Percentiles rank a stretch among this genome's conserved stretches.
phyloP scores from a whole-genome alignment of 345 rosid genomes.

The Sapria himalayana region DNA sequence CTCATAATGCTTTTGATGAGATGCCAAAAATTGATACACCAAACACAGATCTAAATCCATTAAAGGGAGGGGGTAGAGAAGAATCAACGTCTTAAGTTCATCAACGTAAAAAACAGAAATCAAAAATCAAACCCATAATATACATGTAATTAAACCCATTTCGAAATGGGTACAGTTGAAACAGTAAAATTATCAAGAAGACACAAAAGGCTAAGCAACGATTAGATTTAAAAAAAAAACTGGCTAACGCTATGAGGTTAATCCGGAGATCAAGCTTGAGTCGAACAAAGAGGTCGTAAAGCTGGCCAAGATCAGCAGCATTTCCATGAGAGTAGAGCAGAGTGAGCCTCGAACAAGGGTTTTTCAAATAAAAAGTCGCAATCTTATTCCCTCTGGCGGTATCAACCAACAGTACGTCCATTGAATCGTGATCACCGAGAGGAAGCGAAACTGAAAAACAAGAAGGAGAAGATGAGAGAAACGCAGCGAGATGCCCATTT shows the following conservation, averaged over 20 bases:
- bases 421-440: slow-evolving; percentile 40
- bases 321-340: slow-evolving; percentile 92
- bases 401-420: slow-evolving; percentile 53
- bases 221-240: not conserved
- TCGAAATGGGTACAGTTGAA: no score
- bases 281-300: slow-evolving; percentile 91
- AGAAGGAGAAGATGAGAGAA: slow-evolving; percentile 27
- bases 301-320: slow-evolving; percentile 99
- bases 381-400: slow-evolving; percentile 70
- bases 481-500: slow-evolving; percentile 44
- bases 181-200: not conserved
- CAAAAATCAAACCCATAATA: no score
- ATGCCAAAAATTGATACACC: no score
- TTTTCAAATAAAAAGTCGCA: slow-evolving; percentile 62
- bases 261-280: slow-evolving; percentile 93
- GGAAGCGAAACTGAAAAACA: slow-evolving; percentile 34
- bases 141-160: no score
- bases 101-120: no score
- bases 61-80: no score
- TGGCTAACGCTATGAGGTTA: slow-evolving; percentile 76
- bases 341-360: slow-evolving; percentile 82
- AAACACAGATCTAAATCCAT: no score
- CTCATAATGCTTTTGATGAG: no score
- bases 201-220: slow-evolving; percentile 1
- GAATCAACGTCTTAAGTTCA: no score